These are phyloP conservation scores for Bigelowiella natans DNA, from an alignment of 78 protist genomes.

Conservation along the genomic window DNA sequence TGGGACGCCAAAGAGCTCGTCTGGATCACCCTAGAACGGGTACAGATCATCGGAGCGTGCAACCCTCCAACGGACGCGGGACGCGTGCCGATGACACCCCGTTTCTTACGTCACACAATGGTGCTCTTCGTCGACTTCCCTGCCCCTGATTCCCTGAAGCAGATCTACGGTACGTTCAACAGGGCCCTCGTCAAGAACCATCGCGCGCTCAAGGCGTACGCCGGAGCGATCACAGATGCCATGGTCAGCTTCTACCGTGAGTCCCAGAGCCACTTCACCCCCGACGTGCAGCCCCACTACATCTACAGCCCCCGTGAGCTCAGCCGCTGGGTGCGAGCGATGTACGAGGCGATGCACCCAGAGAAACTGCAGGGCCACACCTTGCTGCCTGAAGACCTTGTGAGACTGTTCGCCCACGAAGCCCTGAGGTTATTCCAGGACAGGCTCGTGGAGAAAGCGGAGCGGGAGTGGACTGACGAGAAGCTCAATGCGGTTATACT, in stretches of 20 bases:
- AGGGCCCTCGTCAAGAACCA: constrained; percentile 66
- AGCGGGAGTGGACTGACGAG: constrained; percentile 70
- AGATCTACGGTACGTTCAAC: constrained; percentile 90
- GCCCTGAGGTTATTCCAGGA: constrained; percentile 90
- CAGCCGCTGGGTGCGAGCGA: constrained; percentile 85
- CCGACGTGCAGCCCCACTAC: constrained; percentile 89
- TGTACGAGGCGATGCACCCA: constrained; percentile 45
- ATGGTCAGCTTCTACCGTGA: constrained; percentile 79
- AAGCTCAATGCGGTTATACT: constrained; percentile 31
- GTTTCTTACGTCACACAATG: constrained; percentile 80
- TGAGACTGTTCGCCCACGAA: constrained; percentile 89
- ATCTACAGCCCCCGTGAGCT: constrained; percentile 93
- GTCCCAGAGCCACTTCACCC: constrained; percentile 69
- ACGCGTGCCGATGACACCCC: constrained; percentile 73
- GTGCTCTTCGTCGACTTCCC: constrained; percentile 95
- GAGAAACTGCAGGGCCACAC: neutral
- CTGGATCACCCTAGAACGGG: constrained; percentile 71
- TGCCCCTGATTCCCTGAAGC: constrained; percentile 62
- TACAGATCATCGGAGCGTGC: constrained; percentile 86
- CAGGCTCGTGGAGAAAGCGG: constrained; percentile 70
- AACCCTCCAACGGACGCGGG: constrained; percentile 98
- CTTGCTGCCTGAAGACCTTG: constrained; percentile 30
- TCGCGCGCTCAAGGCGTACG: constrained; percentile 54
- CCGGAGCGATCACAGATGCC: constrained; percentile 73
- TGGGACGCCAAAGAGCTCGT: constrained; percentile 47